Base-by-base conservation (phyloP, 192 early-diverging fungal species). In the Geranomyces michiganensis region DNA sequence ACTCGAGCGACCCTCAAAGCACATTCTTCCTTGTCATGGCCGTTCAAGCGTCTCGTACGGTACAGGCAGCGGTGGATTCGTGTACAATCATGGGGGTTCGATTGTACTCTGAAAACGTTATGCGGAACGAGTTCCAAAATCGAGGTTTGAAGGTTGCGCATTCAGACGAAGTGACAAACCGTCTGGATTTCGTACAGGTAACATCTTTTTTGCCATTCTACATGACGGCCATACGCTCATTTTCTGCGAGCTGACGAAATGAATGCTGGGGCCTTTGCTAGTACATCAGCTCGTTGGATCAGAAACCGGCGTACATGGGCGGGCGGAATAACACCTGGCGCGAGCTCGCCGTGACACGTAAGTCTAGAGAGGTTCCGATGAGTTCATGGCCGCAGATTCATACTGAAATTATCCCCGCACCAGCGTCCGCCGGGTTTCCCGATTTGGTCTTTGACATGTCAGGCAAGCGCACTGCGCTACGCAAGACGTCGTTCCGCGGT, bases 301-400 rank as follows among this genome's bases (percentile, higher is more conserved):
- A 74, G 12, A 68, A 78, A 56, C 73, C 82, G 5, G 67, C 82
- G 10, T 49, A 82, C 44, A 24, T 73, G 53, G 84, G 84, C 17
- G 84, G 84, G 33, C 55, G 84, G 9, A 84, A 84, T 62, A 85
- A 85, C 49, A 76, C 65, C 1, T 85, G 84, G 84, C 22, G 84
- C 26, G 81, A 85, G 72, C 64, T 85, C 1, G 65, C 68, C 14
- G 36, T 79, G n/a, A 76, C 76, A 46, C 67, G 83, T 84, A 73
- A 47, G 76, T 32, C n/a, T 45, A 7, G 36, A 7, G 3, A 41
- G 10, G 10, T 10, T 7, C 36, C 36, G 36, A 41, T 7, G 36
- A 41, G 10, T 41, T 3, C 36, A 3, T 41, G 4, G 51, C 3
- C 3, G 15, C 51, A 27, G 21, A 32, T 29, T 32, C 31, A 17